A percentile compares a stretch with the other conserved stretches of the same genome.
Conservation (phyloP, 2,329 filamentous ascomycete species). For the Madurella fahalii region DNA sequence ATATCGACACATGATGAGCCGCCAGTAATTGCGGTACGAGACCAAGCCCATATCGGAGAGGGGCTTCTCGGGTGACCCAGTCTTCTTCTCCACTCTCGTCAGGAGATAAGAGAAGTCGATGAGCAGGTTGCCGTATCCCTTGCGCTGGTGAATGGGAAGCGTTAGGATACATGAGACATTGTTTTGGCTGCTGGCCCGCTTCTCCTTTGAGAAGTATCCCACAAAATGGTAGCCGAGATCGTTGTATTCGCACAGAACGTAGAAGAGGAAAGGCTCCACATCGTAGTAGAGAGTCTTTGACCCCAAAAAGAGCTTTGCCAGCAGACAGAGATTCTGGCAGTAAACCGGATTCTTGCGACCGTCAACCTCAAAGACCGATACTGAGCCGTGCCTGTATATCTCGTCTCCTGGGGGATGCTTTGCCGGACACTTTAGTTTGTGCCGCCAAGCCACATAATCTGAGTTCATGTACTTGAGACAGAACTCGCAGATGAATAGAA, state of each 20-base stretch:
- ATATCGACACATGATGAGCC: conserved; percentile 80
- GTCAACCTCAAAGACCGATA: conserved; percentile 97
- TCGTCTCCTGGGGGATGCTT: conserved; percentile 97
- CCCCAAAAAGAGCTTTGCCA: conserved; percentile 95
- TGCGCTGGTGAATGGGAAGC: conserved; percentile 91
- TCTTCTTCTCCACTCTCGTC: conserved; percentile 87
- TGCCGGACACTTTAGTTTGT: conserved; percentile 93
- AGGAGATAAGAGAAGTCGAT: conserved; percentile 98
- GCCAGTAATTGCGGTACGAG: conserved; percentile 97
- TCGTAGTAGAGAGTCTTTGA: conserved; percentile 99
- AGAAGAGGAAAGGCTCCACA: conserved; percentile 94
- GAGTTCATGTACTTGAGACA: conserved; percentile 99
- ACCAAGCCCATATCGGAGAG: conserved; percentile 97
- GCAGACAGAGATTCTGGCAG: conserved; percentile 92
- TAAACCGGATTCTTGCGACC: conserved; percentile 97
- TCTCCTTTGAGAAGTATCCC: conserved; percentile 99
- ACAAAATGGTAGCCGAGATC: conserved; percentile 92
- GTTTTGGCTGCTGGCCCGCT: conserved; percentile 87
- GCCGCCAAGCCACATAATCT: conserved; percentile 95
- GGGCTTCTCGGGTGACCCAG: conserved; percentile 93
- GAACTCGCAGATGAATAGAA: conserved; percentile 99
- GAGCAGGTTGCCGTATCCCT: conserved; percentile 92
- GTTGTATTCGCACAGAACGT: conserved; percentile 93
- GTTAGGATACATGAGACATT: conserved; percentile 98
- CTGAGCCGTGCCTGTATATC: conserved; percentile 86